Percentiles rank a stretch among this genome's conserved stretches.
Conservation (phyloP, 1,284 basidiomycete genomes). For the Phaffia rhodozyma region DNA sequence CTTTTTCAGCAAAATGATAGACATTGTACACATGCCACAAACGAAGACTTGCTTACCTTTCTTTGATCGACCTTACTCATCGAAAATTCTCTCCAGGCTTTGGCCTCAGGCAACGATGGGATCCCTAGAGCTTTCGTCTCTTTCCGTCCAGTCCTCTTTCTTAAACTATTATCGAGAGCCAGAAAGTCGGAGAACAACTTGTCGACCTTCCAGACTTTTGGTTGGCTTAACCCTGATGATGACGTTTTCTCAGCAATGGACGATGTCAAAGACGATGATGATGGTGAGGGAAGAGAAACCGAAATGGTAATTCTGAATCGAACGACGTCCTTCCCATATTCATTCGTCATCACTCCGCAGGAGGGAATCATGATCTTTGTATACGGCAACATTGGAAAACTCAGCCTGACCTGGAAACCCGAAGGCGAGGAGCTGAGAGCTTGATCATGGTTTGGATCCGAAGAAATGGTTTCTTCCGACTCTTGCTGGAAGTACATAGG, state of each 20-base stretch:
- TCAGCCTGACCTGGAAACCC: constrained; percentile 22
- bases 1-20: no score
- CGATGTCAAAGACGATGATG: constrained; percentile 19
- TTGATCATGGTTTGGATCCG: background rate
- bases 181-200: constrained; percentile 88
- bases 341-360: constrained; percentile 32
- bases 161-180: constrained; percentile 53
- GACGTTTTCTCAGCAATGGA: constrained; percentile 23
- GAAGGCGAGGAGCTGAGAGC: background rate
- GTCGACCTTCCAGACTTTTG: constrained; percentile 72
- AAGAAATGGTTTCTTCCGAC: background rate
- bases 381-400: constrained; percentile 29
- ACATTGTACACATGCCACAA: background rate
- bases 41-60: constrained; percentile 47
- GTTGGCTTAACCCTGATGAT: constrained; percentile 21
- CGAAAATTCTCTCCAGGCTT: constrained; percentile 91
- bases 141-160: constrained; percentile 51
- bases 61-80: constrained; percentile 91
- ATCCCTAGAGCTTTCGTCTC: constrained; percentile 66
- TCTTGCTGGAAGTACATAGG: background rate
- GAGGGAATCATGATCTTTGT: constrained; percentile 31
- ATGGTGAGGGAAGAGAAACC: constrained; percentile 28
- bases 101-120: constrained; percentile 71
- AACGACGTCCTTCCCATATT: constrained; percentile 32
- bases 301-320: constrained; percentile 33